Conservation (phyloP, 2,329 filamentous ascomycete genomes). For the Madurella fahalii region DNA sequence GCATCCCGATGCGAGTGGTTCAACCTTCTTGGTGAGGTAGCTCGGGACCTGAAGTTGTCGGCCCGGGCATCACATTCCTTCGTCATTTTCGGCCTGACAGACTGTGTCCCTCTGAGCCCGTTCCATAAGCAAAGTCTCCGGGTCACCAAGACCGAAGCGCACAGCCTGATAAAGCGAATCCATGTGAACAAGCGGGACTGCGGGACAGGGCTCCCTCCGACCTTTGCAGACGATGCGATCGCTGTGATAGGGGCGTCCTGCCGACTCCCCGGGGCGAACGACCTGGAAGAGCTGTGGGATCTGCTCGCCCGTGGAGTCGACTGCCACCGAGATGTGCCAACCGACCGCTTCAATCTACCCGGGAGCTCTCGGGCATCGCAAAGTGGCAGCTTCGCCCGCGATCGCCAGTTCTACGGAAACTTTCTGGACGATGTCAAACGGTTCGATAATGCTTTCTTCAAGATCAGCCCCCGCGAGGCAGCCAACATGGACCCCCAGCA, state of each 20-base stretch:
- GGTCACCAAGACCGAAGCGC: background rate
- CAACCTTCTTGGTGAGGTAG: slow-evolving; percentile 1
- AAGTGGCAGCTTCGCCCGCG: background rate
- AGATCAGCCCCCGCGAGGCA: slow-evolving; percentile 37
- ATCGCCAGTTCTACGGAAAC: slow-evolving; percentile 19
- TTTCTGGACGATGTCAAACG: slow-evolving; percentile 28
- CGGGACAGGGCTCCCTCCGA: background rate
- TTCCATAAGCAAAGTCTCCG: background rate
- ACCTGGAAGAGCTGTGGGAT: slow-evolving; percentile 10
- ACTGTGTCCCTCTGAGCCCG: slow-evolving; percentile 9
- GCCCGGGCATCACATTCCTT: background rate
- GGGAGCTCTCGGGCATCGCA: slow-evolving; percentile 3
- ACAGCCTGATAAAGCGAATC: background rate
- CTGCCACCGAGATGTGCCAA: background rate
- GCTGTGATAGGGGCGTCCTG: slow-evolving; percentile 2
- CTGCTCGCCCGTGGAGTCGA: background rate
- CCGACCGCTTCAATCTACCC: slow-evolving; percentile 5
- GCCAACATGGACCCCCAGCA: slow-evolving; percentile 41
- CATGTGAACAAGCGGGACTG: background rate
- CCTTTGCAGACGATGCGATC: background rate
- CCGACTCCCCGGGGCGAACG: slow-evolving; percentile 6
- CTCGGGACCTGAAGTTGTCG: background rate
- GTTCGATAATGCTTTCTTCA: slow-evolving; percentile 40
- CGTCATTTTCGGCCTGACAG: slow-evolving; percentile 5
- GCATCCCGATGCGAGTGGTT: slow-evolving; percentile 12